These are phyloP conservation scores for Coemansia sp. DNA, from an alignment of 192 early-diverging fungal species.

Conservation along the genomic window DNA sequence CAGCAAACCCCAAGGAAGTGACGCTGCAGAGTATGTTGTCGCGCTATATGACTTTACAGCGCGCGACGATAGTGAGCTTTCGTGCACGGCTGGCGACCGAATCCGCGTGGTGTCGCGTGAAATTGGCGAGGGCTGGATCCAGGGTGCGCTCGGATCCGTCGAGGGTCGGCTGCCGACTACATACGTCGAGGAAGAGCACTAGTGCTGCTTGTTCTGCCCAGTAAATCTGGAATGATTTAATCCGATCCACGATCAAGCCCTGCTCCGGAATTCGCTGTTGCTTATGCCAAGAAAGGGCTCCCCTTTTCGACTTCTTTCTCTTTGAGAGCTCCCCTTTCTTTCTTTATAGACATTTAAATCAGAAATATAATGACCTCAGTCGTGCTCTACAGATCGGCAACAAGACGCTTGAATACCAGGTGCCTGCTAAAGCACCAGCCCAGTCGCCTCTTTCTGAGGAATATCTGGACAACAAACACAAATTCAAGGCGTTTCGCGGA, in stretches of 20 bases:
- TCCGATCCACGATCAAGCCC: no score
- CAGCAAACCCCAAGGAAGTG: not conserved
- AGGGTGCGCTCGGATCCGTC: conserved; percentile 15
- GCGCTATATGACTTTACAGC: conserved; percentile 44
- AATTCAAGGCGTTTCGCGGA: not conserved
- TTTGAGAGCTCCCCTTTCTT: no score
- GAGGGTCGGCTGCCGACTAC: conserved; percentile 32
- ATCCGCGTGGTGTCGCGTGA: conserved; percentile 35
- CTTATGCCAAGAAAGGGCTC: no score
- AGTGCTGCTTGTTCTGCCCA: no score
- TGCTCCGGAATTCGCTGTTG: no score
- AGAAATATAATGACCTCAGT: no score
- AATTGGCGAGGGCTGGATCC: conserved; percentile 38
- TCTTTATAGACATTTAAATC: no score
- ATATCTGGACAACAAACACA: not conserved
- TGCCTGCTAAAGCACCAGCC: not conserved
- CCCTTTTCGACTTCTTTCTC: no score
- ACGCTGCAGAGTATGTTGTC: conserved; percentile 12
- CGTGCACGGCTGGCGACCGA: conserved; percentile 14
- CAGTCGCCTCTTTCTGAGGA: not conserved
- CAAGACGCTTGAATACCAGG: not conserved
- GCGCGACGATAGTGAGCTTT: conserved; percentile 22
- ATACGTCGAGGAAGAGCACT: conserved; percentile 29
- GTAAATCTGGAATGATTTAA: no score
- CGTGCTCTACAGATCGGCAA: not conserved